Base-by-base conservation (phyloP, 2,329 filamentous ascomycete genomes). In the Sclerotinia glacialis region DNA sequence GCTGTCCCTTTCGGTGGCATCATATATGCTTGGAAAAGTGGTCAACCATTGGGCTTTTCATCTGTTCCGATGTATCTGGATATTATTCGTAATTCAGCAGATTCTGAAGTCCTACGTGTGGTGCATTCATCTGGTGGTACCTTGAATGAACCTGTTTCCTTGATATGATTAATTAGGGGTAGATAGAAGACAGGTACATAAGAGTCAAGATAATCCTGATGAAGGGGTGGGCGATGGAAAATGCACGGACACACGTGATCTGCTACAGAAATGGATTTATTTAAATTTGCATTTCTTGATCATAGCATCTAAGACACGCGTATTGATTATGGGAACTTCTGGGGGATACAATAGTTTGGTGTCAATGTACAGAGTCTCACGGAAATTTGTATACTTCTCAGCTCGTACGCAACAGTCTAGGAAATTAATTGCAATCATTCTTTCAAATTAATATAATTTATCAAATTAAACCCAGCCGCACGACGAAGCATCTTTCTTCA, bases 31-130 rank as follows among this genome's bases (percentile, higher is more conserved):
- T 40, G 53, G 53, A 40, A 55, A 12, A 34, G 28, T 40, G 31
- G 18, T 18, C 18, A 23, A 40, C n/a, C 8, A 55, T 55, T 40
- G 16, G 21, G n/a, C 31, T 55, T n/a, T 40, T 31, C 9, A 16
- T n/a, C 16, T n/a, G 18, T 31, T 34, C 26, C 11, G 53, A 31
- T 34, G 53, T 55, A 4, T 40, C 28, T 40, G 18, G 18, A 34
- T 55, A 21, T 18, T 40, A 12, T 55, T 55, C 37, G 28, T 18
- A 9, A 14, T 65, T 23, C 58, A 65, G 34, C 67, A 72, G 70
- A 7, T 31, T 31, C 18, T 31, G 50, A 50, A 50, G 23, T n/a
- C n/a, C n/a, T n/a, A n/a, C n/a, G n/a, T 53, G 14, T 2, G 3
- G 3, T 53, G 26, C 50, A 53, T 34, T 53, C 7, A 34, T 31